phyloP scores from a whole-genome alignment of 805 yeast species.

The Suhomyces sp. region DNA sequence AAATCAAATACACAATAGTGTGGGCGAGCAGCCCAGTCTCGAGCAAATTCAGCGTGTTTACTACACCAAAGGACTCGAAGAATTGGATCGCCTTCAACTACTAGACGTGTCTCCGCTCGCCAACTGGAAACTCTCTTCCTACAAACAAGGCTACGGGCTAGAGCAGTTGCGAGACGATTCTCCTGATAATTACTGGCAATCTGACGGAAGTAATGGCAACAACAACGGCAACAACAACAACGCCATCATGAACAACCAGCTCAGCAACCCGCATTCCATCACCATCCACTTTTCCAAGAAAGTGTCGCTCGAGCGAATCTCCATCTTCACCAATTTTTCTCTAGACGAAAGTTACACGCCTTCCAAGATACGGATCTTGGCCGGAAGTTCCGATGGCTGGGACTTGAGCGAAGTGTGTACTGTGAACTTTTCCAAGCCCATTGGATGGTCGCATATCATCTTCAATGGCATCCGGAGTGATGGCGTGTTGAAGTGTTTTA shows the following conservation, averaged over 20 bases:
- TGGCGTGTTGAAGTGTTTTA: constrained; percentile 61
- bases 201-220: constrained; percentile 65
- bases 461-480: constrained; percentile 54
- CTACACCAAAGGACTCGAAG: constrained; percentile 47
- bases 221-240: constrained; percentile 18
- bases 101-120: constrained; percentile 79
- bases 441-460: constrained; percentile 73
- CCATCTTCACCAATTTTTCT: constrained; percentile 65
- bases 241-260: constrained; percentile 29
- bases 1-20: constrained; percentile 6
- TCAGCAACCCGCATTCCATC: constrained; percentile 74
- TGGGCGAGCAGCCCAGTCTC: constrained; percentile 31
- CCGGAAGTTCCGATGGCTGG: constrained; percentile 75
- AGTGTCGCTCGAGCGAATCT: constrained; percentile 64
- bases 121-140: constrained; percentile 78
- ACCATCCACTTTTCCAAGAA: constrained; percentile 77
- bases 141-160: constrained; percentile 69
- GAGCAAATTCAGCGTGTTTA: constrained; percentile 41
- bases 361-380: constrained; percentile 54
- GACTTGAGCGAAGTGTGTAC: constrained; percentile 67
- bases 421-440: constrained; percentile 58
- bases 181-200: constrained; percentile 84
- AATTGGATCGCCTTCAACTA: constrained; percentile 55
- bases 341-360: constrained; percentile 95
- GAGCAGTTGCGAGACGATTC: constrained; percentile 69